phyloP scores from a whole-genome alignment of 768 basidiomycete species.

The Rhizopogon rudus region DNA sequence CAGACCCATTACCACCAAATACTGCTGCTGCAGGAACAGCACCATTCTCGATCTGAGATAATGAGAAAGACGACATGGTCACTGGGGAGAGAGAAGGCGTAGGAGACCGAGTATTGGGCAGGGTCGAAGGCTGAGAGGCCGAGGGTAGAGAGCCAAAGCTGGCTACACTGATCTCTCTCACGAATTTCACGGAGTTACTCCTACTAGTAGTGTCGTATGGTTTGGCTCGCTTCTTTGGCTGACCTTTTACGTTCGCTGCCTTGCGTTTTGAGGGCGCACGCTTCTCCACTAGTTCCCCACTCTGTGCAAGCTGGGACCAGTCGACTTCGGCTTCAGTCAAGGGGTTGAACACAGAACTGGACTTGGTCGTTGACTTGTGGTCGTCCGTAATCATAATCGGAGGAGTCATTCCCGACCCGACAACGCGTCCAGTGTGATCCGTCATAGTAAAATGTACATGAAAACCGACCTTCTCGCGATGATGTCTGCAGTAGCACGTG shows the following conservation, averaged over 20 bases:
- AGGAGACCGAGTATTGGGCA: conserved; percentile 25
- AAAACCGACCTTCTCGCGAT: conserved; percentile 95
- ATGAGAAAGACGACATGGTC: conserved; percentile 10
- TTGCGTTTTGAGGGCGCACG: conserved; percentile 45
- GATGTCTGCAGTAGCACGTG: conserved; percentile 98
- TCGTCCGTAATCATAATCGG: conserved; percentile 99
- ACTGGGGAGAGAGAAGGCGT: conserved; percentile 22
- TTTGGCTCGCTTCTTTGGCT: conserved; percentile 57
- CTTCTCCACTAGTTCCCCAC: conserved; percentile 21
- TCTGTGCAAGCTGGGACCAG: conserved; percentile 39
- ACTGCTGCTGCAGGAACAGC: background rate
- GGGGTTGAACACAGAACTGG: conserved; percentile 23
- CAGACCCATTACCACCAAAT: background rate
- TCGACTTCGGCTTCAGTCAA: conserved; percentile 39
- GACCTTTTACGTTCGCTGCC: conserved; percentile 38
- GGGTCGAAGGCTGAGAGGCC: conserved; percentile 27
- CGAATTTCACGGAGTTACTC: conserved; percentile 37
- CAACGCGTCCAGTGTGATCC: conserved; percentile 71
- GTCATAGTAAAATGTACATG: conserved; percentile 84
- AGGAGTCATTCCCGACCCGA: conserved; percentile 77
- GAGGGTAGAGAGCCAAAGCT: conserved; percentile 46
- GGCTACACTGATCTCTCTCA: conserved; percentile 52
- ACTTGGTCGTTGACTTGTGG: conserved; percentile 73
- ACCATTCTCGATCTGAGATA: conserved; percentile 1
- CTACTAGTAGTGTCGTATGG: conserved; percentile 51